These are phyloP conservation scores for Fusarium temperatum DNA, from an alignment of 2,329 filamentous ascomycete genomes.

Conservation along the genomic window DNA sequence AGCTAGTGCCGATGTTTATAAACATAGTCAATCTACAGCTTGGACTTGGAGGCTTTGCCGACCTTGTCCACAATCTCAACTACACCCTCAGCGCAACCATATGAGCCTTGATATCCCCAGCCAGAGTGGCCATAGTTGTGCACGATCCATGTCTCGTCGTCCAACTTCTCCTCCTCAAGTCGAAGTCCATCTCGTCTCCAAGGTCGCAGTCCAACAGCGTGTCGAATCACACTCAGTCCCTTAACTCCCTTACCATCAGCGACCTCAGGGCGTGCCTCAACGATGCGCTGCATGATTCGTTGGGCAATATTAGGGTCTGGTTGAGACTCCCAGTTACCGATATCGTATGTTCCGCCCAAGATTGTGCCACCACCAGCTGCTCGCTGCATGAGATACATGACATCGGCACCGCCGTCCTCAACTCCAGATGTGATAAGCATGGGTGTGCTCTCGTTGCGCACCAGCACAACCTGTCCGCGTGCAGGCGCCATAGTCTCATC, in stretches of 20 bases:
- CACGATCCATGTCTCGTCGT: slow-evolving; percentile 71
- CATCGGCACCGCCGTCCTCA: slow-evolving; percentile 77
- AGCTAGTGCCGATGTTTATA: background rate
- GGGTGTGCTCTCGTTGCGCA: slow-evolving; percentile 77
- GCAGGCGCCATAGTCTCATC: slow-evolving; percentile 78
- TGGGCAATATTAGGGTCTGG: slow-evolving; percentile 82
- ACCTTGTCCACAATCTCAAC: slow-evolving; percentile 74
- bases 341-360: slow-evolving; percentile 85
- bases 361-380: slow-evolving; percentile 84
- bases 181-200: slow-evolving; percentile 77
- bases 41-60: slow-evolving; percentile 38
- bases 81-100: slow-evolving; percentile 74
- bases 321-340: slow-evolving; percentile 80
- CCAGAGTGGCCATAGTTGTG: slow-evolving; percentile 85
- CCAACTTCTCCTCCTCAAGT: slow-evolving; percentile 66
- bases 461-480: slow-evolving; percentile 84
- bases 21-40: slow-evolving; percentile 36
- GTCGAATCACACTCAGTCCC: slow-evolving; percentile 77
- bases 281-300: slow-evolving; percentile 83
- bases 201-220: slow-evolving; percentile 84
- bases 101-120: slow-evolving; percentile 77
- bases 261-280: slow-evolving; percentile 71
- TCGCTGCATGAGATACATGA: slow-evolving; percentile 83
- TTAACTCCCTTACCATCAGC: slow-evolving; percentile 74
- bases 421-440: slow-evolving; percentile 78